phyloP scores from a whole-genome alignment of 192 early-diverging fungal genomes.

The Coemansia sp. region DNA sequence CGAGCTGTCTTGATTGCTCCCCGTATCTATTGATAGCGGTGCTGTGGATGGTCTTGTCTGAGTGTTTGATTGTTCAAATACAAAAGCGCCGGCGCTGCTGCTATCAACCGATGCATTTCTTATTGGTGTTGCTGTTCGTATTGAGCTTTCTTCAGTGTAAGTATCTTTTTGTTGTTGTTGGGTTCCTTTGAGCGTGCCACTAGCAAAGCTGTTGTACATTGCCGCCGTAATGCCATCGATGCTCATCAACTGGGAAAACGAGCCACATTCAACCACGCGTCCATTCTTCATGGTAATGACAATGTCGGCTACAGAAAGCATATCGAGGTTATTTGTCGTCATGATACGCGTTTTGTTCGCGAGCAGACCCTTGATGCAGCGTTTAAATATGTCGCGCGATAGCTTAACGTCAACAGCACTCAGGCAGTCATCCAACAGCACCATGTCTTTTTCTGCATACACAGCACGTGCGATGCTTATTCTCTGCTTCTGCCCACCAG shows the following conservation, averaged over 20 bases:
- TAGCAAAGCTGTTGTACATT: constrained; percentile 48
- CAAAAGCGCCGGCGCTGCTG: background rate
- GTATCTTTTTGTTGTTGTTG: background rate
- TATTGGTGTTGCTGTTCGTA: constrained; percentile 41
- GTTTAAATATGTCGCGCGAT: constrained; percentile 53
- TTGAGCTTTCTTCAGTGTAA: constrained; percentile 37
- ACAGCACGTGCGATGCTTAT: constrained; percentile 77
- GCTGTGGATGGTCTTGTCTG: background rate
- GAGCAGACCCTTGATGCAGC: constrained; percentile 43
- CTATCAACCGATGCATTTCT: background rate
- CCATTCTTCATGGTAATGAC: constrained; percentile 55
- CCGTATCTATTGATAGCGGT: background rate
- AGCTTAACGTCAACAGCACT: constrained; percentile 58
- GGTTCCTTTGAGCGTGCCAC: constrained; percentile 7
- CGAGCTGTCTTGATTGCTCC: background rate
- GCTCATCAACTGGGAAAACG: constrained; percentile 57
- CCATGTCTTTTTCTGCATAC: constrained; percentile 68
- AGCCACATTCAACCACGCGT: constrained; percentile 56
- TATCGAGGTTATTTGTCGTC: constrained; percentile 56
- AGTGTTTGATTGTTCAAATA: background rate
- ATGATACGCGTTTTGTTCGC: constrained; percentile 69
- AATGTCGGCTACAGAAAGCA: constrained; percentile 49
- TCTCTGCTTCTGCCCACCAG: constrained; percentile 76
- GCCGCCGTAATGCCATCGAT: constrained; percentile 29
- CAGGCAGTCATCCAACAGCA: constrained; percentile 83